phyloP scores from a whole-genome alignment of 768 basidiomycete species.

The Phylloporus scabripes region DNA sequence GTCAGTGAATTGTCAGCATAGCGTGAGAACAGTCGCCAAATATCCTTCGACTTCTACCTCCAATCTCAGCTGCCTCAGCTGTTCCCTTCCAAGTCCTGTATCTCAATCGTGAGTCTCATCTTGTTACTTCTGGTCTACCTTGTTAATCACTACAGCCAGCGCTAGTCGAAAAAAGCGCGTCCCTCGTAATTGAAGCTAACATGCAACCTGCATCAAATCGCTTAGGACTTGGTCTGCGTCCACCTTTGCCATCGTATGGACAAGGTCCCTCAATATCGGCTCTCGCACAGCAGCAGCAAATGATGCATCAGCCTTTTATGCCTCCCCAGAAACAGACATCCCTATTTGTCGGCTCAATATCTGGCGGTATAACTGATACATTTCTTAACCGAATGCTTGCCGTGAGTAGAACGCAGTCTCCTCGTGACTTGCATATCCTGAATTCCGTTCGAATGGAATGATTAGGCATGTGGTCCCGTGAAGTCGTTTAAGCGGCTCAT shows the following conservation, averaged over 20 bases:
- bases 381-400: conserved; percentile 75
- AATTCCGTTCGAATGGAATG: background rate
- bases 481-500: conserved; percentile 90
- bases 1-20: too few relatives aligned
- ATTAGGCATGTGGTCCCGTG: conserved; percentile 83
- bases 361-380: conserved; percentile 81
- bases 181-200: conserved; percentile 3
- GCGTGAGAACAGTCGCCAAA: too few relatives aligned
- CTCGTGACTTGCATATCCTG: background rate
- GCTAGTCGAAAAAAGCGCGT: conserved; percentile 1
- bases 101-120: background rate
- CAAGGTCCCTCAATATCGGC: conserved; percentile 90
- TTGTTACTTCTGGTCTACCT: background rate
- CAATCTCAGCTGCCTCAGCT: background rate
- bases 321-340: conserved; percentile 71
- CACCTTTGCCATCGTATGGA: conserved; percentile 80
- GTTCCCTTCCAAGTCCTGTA: background rate
- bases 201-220: conserved; percentile 73
- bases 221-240: conserved; percentile 84
- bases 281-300: conserved; percentile 80
- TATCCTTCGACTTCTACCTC: background rate
- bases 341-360: conserved; percentile 92
- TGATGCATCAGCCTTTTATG: conserved; percentile 53
- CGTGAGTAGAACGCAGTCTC: conserved; percentile 42
- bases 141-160: background rate